Conservation (phyloP, 106 monocot species). For the Acorus gramineus region DNA sequence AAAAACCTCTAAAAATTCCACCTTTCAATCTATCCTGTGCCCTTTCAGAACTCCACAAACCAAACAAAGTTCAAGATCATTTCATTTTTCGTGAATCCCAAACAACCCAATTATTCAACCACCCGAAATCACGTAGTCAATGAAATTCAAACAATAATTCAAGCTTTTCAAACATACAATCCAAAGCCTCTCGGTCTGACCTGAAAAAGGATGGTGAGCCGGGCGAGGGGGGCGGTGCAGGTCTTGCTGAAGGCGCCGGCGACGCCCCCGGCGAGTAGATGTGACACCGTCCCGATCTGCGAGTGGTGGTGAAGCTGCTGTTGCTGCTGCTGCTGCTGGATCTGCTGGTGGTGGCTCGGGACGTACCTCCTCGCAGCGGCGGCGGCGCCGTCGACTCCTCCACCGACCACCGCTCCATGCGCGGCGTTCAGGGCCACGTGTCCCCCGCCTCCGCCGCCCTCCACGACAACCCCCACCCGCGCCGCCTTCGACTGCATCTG, state of each 20-base stretch:
- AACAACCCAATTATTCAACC: too few species aligned
- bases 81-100: too few species aligned
- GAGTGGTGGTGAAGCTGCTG: slow-evolving; percentile 43
- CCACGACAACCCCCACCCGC: slow-evolving; percentile 20
- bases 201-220: slow-evolving; percentile 98
- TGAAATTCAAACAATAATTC: too few species aligned
- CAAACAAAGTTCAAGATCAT: too few species aligned
- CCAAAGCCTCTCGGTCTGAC: slow-evolving; percentile 12
- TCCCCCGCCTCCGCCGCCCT: slow-evolving; percentile 9
- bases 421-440: slow-evolving; percentile 29
- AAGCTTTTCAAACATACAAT: too few species aligned
- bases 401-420: slow-evolving; percentile 9
- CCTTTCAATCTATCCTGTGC: too few species aligned
- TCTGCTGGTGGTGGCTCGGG: not conserved
- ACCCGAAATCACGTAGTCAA: too few species aligned
- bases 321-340: slow-evolving; percentile 15
- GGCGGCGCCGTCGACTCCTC: slow-evolving; percentile 15
- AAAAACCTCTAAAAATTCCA: too few species aligned
- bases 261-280: slow-evolving; percentile 72
- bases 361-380: slow-evolving; percentile 25
- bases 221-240: slow-evolving; percentile 91
- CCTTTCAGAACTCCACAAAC: too few species aligned
- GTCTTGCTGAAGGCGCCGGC: slow-evolving; percentile 98
- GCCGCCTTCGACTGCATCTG: slow-evolving; percentile 44
- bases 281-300: slow-evolving; percentile 47